Evolutionary conservation across 495 filamentous ascomycete genomes (phyloP), one percentile per base, ranked within the genome.

Genomic region (Podospora bellae-mahoneyi): DNA sequence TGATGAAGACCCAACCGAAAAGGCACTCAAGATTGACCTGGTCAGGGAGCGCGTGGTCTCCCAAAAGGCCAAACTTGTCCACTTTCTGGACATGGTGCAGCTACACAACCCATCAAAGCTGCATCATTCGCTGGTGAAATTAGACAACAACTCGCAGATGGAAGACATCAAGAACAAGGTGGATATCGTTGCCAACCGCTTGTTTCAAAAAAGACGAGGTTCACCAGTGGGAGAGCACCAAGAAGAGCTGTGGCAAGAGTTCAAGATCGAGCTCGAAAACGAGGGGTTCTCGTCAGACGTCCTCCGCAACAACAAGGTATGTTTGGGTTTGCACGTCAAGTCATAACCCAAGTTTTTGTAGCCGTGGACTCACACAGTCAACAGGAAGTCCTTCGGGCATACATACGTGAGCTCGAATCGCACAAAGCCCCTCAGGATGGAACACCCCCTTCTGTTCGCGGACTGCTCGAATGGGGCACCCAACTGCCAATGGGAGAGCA

Each of bases 381-480:
- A 13, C 70, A 86, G 83, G 83, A 85, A 69, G 78, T 85, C 23
- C 75, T 87, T 15, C 78, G 81, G 66, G 83, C 84, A 39, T 85
- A 86, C 68, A 85, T 87, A 62, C 80, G 83, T 23, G 79, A 85
- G 73, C 76, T 86, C 67, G 80, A 86, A 66, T 74, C 79, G 48
- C 73, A 78, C 68, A 68, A 73, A 57, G 73, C 66, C 10, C 63
- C 69, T 10, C 71, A 75, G 44, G 77, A 75, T 69, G 77, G 76
- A 57, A 72, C 68, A 54, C 76, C 81, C 9, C 80, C 80, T 30
- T 79, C 79, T 0, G 79, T 82, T 55, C 80, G 75, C 27, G 79
- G 78, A 5, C 71, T 82, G 32, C 73, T 83, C 9, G 75, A 34
- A 60, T 66, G 34, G 60, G 69, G 60, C 48, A 28, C 19, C 39